phyloP scores from a whole-genome alignment of 441 rosid genomes.

The Isatis lusitanica region DNA sequence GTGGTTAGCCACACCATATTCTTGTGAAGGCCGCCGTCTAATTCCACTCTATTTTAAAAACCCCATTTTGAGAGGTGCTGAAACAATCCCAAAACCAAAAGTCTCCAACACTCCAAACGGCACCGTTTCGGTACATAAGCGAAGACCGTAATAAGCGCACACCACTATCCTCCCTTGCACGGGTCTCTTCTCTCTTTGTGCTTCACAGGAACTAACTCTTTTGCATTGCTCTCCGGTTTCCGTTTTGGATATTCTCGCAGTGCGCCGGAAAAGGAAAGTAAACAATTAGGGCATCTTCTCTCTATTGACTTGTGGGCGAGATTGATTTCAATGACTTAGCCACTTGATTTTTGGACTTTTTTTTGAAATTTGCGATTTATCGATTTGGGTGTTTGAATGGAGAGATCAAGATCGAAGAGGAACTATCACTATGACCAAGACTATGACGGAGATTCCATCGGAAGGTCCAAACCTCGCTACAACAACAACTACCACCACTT shows the following conservation, averaged over 20 bases:
- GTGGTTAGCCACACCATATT: too few relatives aligned
- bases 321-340: neutral
- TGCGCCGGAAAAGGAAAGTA: neutral
- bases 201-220: neutral
- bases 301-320: constrained; percentile 13
- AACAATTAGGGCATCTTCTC: neutral
- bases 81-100: neutral
- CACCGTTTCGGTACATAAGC: neutral
- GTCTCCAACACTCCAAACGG: neutral
- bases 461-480: constrained; percentile 76
- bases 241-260: neutral
- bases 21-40: neutral
- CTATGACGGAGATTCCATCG: constrained; percentile 64
- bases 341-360: constrained; percentile 15
- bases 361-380: neutral
- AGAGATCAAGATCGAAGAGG: constrained; percentile 95
- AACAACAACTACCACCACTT: constrained; percentile 52
- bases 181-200: neutral
- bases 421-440: constrained; percentile 89
- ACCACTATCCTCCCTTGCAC: neutral
- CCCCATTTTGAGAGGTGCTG: neutral
- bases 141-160: neutral
- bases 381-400: constrained; percentile 43
- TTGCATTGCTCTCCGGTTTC: neutral
- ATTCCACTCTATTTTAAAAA: neutral